A percentile compares a stretch with the other conserved stretches of the same genome.
Conservation (phyloP, 1,284 basidiomycete species). For the Prillingera fragicola region DNA sequence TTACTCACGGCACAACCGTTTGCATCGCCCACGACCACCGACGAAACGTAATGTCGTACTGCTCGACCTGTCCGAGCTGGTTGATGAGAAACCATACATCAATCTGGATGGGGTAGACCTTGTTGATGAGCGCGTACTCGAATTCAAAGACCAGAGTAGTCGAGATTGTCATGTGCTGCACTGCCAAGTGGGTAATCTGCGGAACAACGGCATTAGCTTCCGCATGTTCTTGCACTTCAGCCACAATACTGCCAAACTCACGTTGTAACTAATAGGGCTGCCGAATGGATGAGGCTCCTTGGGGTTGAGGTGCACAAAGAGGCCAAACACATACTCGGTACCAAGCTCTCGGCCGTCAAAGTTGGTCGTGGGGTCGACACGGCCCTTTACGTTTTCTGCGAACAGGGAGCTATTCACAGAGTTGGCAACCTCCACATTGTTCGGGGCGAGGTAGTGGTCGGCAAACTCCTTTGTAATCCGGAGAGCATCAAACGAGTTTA, state of each 20-base stretch:
- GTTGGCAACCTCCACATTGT: not conserved
- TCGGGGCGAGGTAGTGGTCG: not conserved
- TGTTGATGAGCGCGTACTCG: not conserved
- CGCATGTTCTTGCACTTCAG: not conserved
- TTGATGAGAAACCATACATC: not conserved
- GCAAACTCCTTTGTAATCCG: too few relatives aligned
- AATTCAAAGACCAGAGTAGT: not conserved
- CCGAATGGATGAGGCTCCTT: not conserved
- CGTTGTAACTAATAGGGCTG: not conserved
- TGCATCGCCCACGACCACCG: constrained; percentile 29
- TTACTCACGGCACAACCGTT: constrained; percentile 17
- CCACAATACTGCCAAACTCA: not conserved
- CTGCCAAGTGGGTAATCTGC: not conserved
- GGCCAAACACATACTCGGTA: not conserved
- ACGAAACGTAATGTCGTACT: constrained; percentile 24
- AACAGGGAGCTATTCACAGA: not conserved
- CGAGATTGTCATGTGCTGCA: not conserved
- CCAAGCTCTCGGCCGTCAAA: not conserved
- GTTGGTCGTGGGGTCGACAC: not conserved
- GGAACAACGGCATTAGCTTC: not conserved
- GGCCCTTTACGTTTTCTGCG: not conserved
- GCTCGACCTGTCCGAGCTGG: constrained; percentile 14
- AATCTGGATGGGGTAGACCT: not conserved
- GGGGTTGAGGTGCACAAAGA: not conserved
- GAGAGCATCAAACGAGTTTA: too few relatives aligned